Evolutionary conservation across 805 yeast genomes (phyloP), one percentile per base, ranked within the genome.

Genomic region (Ascoidea asiatica): DNA sequence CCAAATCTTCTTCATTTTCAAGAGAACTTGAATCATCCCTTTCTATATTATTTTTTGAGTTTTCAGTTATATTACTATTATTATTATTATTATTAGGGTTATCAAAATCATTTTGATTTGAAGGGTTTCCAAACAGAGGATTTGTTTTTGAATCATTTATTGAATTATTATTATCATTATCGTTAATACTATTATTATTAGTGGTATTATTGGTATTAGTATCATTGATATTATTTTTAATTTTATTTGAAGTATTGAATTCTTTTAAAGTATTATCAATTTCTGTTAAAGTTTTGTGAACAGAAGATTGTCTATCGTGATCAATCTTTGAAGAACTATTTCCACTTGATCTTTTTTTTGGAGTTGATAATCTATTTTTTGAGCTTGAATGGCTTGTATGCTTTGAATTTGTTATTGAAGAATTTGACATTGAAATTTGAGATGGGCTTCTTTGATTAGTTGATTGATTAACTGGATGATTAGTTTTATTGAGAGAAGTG

Each of bases 201-300:
- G 40, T 40, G 23, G 38, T 42, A 20, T 41, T 38, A 6, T 22
- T 20, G 23, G 18, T 39, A 40, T 21, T 5, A 40, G 18, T 20
- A 11, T 17, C 19, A 20, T 23, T 40, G 21, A 38, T 11, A 4
- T 35, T 40, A 33, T 23, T 39, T 17, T 19, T 36, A 35, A 36
- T 5, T 22, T 19, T 17, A 6, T 42, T 39, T 15, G 49, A 43
- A 8, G 47, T 41, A 13, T 74, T 70, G 35, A 82, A 60, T 52
- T 82, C 89, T 50, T 75, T 70, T 40, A 82, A 59, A 0, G 88
- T 89, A 52, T 68, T 74, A 56, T 82, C 89, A 19, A 82, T 81
- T 50, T 82, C 90, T 49, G 68, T 69, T 63, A 82, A 65, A 0
- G 87, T 79, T 21, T 65, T 63, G 44, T 67, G 67, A 15, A 73